These are phyloP conservation scores for Globisporangium splendens DNA, from an alignment of 352 stramenopile genomes.

Conservation along the genomic window DNA sequence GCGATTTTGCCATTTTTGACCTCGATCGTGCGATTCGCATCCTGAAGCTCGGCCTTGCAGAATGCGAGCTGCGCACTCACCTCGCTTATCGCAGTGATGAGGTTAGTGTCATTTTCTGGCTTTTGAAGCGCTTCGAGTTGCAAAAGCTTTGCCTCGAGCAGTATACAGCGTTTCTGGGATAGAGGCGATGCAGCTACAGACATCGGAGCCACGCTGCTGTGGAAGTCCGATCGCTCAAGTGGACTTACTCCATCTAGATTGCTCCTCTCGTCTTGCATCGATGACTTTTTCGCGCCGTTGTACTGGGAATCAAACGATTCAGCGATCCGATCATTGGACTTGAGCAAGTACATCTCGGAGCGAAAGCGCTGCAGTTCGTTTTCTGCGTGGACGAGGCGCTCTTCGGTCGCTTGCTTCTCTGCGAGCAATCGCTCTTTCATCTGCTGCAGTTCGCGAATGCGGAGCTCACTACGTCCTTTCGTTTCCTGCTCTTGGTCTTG, in stretches of 20 bases:
- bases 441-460: slow-evolving; percentile 51
- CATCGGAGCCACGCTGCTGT: slow-evolving; percentile 1
- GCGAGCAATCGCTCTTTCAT: slow-evolving; percentile 41
- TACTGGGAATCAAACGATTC: slow-evolving; percentile 44
- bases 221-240: slow-evolving; percentile 4
- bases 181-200: slow-evolving; percentile 41
- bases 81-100: slow-evolving; percentile 7
- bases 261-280: neutral
- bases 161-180: slow-evolving; percentile 35
- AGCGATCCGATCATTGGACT: slow-evolving; percentile 37
- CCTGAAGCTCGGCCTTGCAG: slow-evolving; percentile 38
- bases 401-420: slow-evolving; percentile 62
- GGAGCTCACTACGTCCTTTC: slow-evolving; percentile 36
- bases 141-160: slow-evolving; percentile 40
- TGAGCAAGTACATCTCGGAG: slow-evolving; percentile 42
- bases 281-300: slow-evolving; percentile 3
- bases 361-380: slow-evolving; percentile 56
- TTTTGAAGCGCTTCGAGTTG: slow-evolving; percentile 14
- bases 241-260: slow-evolving; percentile 6
- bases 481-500: slow-evolving; percentile 61
- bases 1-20: slow-evolving; percentile 35
- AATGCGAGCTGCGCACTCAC: slow-evolving; percentile 26
- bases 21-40: slow-evolving; percentile 40
- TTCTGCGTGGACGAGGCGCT: slow-evolving; percentile 54
- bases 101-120: neutral